These are phyloP conservation scores for Aschersonia sp. DNA, from an alignment of 2,329 filamentous ascomycete species.

Conservation along the genomic window DNA sequence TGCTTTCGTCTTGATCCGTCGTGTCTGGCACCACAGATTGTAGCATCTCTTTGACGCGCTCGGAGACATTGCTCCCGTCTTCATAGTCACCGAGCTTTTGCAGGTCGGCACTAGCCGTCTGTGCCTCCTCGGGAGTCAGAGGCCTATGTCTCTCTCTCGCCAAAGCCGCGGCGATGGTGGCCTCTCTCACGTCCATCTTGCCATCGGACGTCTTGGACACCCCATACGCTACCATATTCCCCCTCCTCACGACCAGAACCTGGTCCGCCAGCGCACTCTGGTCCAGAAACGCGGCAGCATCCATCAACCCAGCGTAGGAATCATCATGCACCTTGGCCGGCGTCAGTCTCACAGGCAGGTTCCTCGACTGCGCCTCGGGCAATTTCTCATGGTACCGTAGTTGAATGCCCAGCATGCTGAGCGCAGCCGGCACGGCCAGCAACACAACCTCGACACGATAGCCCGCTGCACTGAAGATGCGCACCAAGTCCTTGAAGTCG, in stretches of 20 bases:
- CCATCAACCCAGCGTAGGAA: slow-evolving; percentile 23
- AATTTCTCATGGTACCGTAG: slow-evolving; percentile 21
- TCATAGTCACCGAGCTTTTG: slow-evolving; percentile 9
- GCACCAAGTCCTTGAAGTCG: slow-evolving; percentile 23
- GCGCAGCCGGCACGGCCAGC: slow-evolving; percentile 24
- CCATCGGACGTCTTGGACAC: slow-evolving; percentile 3
- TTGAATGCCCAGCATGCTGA: slow-evolving; percentile 27
- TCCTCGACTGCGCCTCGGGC: slow-evolving; percentile 18
- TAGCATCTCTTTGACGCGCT: slow-evolving; percentile 13
- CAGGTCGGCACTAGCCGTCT: slow-evolving; percentile 11
- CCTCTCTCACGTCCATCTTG: slow-evolving; percentile 1
- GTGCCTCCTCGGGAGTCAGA: slow-evolving; percentile 12
- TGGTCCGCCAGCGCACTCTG: slow-evolving; percentile 13
- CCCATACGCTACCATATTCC: slow-evolving; percentile 19
- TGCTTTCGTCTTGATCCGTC: background rate
- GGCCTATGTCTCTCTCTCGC: slow-evolving; percentile 13
- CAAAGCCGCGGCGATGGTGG: slow-evolving; percentile 10
- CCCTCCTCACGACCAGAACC: slow-evolving; percentile 24
- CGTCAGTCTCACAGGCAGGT: slow-evolving; percentile 25
- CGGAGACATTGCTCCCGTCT: slow-evolving; percentile 9
- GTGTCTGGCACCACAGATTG: slow-evolving; percentile 6
- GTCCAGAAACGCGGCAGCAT: slow-evolving; percentile 23
- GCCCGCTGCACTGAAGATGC: slow-evolving; percentile 15
- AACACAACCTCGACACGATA: slow-evolving; percentile 25
- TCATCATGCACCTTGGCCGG: slow-evolving; percentile 29